These are phyloP conservation scores for Sporothrix protearum DNA, from an alignment of 2,329 filamentous ascomycete species.

Conservation along the genomic window DNA sequence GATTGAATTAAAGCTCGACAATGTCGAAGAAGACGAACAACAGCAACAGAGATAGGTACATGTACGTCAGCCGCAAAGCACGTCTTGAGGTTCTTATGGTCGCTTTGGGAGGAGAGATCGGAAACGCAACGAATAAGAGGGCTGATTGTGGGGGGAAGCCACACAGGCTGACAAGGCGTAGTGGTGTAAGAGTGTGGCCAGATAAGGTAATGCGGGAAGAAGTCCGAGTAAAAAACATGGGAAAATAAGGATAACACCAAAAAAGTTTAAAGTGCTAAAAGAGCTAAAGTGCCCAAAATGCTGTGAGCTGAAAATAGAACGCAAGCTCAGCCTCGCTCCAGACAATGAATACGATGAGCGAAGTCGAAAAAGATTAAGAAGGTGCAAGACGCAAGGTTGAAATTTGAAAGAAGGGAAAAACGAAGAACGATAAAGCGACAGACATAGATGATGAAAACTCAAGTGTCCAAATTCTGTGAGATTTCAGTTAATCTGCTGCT, in stretches of 20 bases:
- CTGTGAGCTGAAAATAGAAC: constrained; percentile 11
- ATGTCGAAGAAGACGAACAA: neutral
- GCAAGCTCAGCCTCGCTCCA: constrained; percentile 10
- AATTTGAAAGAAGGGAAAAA: neutral
- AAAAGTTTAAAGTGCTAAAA: neutral
- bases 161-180: constrained; percentile 11
- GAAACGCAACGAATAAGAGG: neutral
- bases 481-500: neutral
- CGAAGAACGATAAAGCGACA: neutral
- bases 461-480: neutral
- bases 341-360: neutral
- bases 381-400: neutral
- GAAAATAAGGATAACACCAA: neutral
- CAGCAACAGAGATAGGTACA: neutral
- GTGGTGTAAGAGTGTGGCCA: neutral
- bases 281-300: neutral
- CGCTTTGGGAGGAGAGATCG: neutral
- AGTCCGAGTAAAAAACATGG: neutral
- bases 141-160: constrained; percentile 1
- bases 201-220: constrained; percentile 2
- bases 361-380: neutral
- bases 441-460: neutral
- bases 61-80: constrained; percentile 15
- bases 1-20: neutral
- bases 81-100: neutral